A percentile compares a stretch with the other conserved stretches of the same genome.
phyloP scores from a whole-genome alignment of 2,329 filamentous ascomycete species.

The Claviceps digitariae region DNA sequence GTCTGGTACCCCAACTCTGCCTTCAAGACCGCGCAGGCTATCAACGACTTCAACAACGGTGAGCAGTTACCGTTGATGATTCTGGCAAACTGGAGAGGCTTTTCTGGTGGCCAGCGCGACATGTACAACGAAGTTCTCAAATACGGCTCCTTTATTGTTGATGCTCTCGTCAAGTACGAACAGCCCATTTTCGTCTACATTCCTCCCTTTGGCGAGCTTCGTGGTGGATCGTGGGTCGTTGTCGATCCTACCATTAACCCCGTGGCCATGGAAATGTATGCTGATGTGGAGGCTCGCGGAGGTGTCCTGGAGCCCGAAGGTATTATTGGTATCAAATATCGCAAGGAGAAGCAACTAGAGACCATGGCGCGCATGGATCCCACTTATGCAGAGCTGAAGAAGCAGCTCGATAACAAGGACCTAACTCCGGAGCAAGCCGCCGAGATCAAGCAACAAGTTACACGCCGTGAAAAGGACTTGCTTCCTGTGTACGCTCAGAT shows the following conservation, averaged over 20 bases:
- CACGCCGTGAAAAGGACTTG: conserved; percentile 71
- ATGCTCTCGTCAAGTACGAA: conserved; percentile 95
- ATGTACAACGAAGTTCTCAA: conserved; percentile 99
- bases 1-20: conserved; percentile 99
- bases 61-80: conserved; percentile 99
- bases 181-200: conserved; percentile 99
- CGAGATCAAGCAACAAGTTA: conserved; percentile 73
- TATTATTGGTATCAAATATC: conserved; percentile 98
- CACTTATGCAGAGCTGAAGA: conserved; percentile 71
- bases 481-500: conserved; percentile 92
- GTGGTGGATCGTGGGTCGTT: conserved; percentile 98
- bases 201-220: conserved; percentile 87
- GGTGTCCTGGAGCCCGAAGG: conserved; percentile 97
- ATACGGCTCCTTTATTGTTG: conserved; percentile 98
- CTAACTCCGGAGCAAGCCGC: conserved; percentile 63
- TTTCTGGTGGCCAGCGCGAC: conserved; percentile 97
- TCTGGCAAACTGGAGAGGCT: conserved; percentile 98
- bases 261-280: conserved; percentile 98
- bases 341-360: conserved; percentile 90
- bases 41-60: conserved; percentile 97
- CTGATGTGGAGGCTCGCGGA: conserved; percentile 84
- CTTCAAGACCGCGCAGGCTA: conserved; percentile 98
- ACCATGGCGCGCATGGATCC: conserved; percentile 92
- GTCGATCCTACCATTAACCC: conserved; percentile 98
- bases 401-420: conserved; percentile 49